A percentile compares a stretch with the other conserved stretches of the same genome.
These are phyloP conservation scores for Salix udensis DNA, from an alignment of 345 rosid species.

Conservation along the genomic window DNA sequence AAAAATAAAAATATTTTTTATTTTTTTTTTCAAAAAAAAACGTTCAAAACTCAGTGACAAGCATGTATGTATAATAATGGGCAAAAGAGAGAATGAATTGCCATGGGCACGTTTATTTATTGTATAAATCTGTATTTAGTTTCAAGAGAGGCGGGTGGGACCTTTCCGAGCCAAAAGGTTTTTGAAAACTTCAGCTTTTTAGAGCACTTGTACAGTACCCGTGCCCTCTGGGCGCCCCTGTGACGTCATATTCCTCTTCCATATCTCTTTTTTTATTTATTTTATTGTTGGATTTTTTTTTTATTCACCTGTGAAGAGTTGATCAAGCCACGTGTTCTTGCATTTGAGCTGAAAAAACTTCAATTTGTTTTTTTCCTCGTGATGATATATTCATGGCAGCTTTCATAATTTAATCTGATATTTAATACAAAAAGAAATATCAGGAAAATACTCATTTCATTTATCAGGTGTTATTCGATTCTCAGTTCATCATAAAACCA, in stretches of 20 bases:
- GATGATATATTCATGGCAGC: too few species aligned
- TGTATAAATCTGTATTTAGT: slow-evolving; percentile 2
- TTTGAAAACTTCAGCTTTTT: slow-evolving; percentile 33
- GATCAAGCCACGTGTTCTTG: neutral
- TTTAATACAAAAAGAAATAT: too few species aligned
- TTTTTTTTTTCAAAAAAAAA: too few species aligned
- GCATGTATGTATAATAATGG: neutral
- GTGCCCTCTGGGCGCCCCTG: slow-evolving; percentile 26
- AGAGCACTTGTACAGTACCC: slow-evolving; percentile 32
- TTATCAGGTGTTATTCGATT: too few species aligned
- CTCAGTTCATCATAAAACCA: too few species aligned
- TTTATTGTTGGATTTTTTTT: neutral
- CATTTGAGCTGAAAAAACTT: neutral
- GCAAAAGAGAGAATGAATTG: neutral
- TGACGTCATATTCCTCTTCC: slow-evolving; percentile 22
- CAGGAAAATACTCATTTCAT: too few species aligned
- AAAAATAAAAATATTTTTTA: too few species aligned
- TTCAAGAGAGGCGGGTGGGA: slow-evolving; percentile 1
- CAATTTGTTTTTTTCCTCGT: neutral
- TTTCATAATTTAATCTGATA: too few species aligned
- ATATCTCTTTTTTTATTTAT: neutral
- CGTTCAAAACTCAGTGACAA: too few species aligned
- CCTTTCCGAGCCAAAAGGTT: slow-evolving; percentile 7
- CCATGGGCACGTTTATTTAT: slow-evolving; percentile 7
- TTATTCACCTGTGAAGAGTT: neutral